Evolutionary conservation across 2,329 filamentous ascomycete species (phyloP).

Genomic region (Cordyceps fumosorosea): DNA sequence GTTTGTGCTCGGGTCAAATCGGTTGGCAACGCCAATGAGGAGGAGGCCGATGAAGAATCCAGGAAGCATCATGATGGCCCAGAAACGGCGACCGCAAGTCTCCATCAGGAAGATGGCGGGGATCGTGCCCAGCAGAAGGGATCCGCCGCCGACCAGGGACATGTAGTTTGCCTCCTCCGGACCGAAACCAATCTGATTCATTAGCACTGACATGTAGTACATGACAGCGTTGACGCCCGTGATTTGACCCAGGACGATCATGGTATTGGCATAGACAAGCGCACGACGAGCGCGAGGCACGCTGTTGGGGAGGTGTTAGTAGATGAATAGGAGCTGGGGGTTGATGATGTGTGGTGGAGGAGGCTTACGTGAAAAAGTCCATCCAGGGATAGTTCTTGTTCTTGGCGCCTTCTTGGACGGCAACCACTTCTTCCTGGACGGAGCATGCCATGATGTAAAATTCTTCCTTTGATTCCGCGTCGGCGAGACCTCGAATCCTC

Average conservation of each 20-base stretch:
- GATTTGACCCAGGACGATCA: conserved; percentile 64
- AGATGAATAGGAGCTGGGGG: background rate
- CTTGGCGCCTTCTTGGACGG: conserved; percentile 41
- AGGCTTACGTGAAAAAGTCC: conserved; percentile 58
- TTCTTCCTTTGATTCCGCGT: conserved; percentile 55
- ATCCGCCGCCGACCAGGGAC: conserved; percentile 64
- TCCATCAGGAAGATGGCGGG: conserved; percentile 67
- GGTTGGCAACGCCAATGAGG: conserved; percentile 59
- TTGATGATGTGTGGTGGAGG: background rate
- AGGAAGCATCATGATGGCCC: conserved; percentile 65
- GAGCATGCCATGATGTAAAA: conserved; percentile 66
- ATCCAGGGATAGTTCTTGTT: conserved; percentile 60
- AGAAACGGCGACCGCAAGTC: conserved; percentile 64
- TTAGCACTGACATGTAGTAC: conserved; percentile 66
- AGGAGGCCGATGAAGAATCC: conserved; percentile 65
- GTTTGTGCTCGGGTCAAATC: conserved; percentile 41
- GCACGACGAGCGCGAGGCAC: conserved; percentile 60
- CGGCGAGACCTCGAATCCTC: conserved; percentile 56
- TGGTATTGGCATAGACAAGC: conserved; percentile 61
- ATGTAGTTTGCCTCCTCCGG: conserved; percentile 60
- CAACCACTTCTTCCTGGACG: conserved; percentile 49
- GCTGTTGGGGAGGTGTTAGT: conserved; percentile 12
- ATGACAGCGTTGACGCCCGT: conserved; percentile 65
- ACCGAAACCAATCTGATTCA: conserved; percentile 62
- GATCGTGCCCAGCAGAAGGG: conserved; percentile 60